Evolutionary conservation across 805 yeast genomes (phyloP), one percentile per base, ranked within the genome.

Genomic region (Kuraishia cidri): DNA sequence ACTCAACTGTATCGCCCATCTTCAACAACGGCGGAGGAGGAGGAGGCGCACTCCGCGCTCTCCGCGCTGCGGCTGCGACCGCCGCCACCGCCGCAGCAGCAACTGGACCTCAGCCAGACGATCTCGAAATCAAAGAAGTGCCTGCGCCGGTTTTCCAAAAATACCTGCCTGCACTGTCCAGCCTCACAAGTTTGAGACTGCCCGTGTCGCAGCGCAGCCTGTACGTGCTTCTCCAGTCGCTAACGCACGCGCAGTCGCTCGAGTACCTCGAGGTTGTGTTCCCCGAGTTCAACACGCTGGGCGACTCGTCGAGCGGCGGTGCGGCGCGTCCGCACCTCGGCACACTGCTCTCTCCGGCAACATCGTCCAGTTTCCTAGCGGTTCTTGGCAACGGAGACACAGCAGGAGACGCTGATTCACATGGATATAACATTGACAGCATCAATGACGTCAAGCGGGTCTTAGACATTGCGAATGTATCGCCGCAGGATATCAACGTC

Each of bases 211-310:
- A 41, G 14, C 31, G 27, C 6, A 34, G 41, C 10, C 31, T 37
- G 5, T 27, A 25, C 17, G 29, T 29, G 8, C 34, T 43, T 16
- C 32, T 42, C 9, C 19, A 32, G 8, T 31, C 40, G 4, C 23
- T 32, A 12, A 33, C 25, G 12, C 33, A 24, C 29, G 42, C 24
- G 27, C 26, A 6, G 2, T 5, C 35, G 9, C 31, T 41, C 11
- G 33, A 39, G 20, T 48, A 37, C 30, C 30, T 48, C 13, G 51
- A 50, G 31, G 10, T 48, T 9, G 34, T 42, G 7, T 24, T 44
- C 11, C 37, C 40, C 4, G 47, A 42, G 26, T 45, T 44, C 36
- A 43, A 42, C 24, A 32, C 29, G 14, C 17, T 26, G n/a, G 12
- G 29, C 31, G n/a, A 30, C 36, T 13, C 27, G 13, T 24, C 33